Base-by-base conservation (phyloP, 2,329 filamentous ascomycete species). In the Pseudogymnoascus sp. region DNA sequence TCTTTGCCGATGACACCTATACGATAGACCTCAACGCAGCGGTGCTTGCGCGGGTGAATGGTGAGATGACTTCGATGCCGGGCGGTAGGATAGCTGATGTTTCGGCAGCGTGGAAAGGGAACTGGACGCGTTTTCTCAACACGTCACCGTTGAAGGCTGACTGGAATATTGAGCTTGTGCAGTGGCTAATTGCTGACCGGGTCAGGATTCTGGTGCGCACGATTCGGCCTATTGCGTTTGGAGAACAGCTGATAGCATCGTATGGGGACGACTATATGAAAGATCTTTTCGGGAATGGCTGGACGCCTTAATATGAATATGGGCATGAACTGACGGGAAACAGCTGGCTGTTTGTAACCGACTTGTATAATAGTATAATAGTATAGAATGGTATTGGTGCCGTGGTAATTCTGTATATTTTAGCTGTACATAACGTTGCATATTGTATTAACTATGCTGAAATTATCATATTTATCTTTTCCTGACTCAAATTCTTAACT, bases 111-210 rank as follows among this genome's bases (percentile, higher is more conserved):
- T 56, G 50, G 50, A 56, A 33, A 10, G 50, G 50, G 28, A 56
- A 56, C 50, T 56, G 50, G 50, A 56, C 50, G 16, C 50, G 50
- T 8, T 56, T 56, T 56, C 33, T 56, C 6, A 56, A 56, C 16
- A 56, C 50, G 10, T 56, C 50, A 6, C 50, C 50, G 8, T 28
- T 2, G 28, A 56, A 22, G 28, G 28, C 10, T 2, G n/a, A 56
- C 50, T 56, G 50, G 50, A 56, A 56, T 56, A 8, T 56, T 8
- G 28, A 33, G 28, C 28, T 56, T 8, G 50, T 12, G 11, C 50
- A 56, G 50, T 14, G 50, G 10, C n/a, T 56, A 4, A 6, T 56
- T 56, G 50, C 50, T 33, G 28, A 56, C 50, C n/a, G 28, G n/a
- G 22, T 56, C n/a, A 56, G 50, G 28, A 56, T 56, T 56, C 3